Base-by-base conservation (phyloP, 2,329 filamentous ascomycete species). In the Domatiomyces globalis region DNA sequence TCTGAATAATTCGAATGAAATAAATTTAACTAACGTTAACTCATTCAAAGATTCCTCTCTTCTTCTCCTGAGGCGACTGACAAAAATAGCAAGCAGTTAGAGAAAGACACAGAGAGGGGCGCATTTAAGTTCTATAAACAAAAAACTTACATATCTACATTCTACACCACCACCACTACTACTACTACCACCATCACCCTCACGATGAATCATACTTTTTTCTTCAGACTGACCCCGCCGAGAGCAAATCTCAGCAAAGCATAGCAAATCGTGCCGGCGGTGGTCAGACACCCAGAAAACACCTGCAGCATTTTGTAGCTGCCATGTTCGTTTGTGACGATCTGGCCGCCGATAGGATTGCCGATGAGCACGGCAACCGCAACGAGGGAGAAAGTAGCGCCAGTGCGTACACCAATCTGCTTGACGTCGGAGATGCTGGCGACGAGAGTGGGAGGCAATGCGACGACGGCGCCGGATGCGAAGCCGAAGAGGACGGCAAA, bases 351-450 rank as follows among this genome's bases (percentile, higher is more conserved):
- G 57, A 87, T 83, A 0, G 84, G 84, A 45, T 73, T 79, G 0
- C 83, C 81, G 0, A 79, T 78, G 46, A 89, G 67, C 1, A 79
- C 80, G 1, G 79, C 83, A 27, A 87, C 66, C 1, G 79, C 74
- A 50, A 80, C 72, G 49, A 81, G 63, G n/a, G 78, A 74, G 62
- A 84, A 84, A 22, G 79, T 71, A 0, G 76, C 74, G 0, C 85
- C 85, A 2, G 75, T 80, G 5, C 84, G 72, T 2, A 81, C 76
- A 12, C 85, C 85, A 33, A 88, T 81, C 63, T 85, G 74, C 17
- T 78, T 72, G 27, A 86, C 75, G 48, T 85, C 81, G 1, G 77
- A 80, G 56, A 88, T 83, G 60, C 87, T 82, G 1, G 81, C 82
- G 19, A 88, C 69, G 5, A 83, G 69, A 0, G 82, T 74, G 0